Conservation (phyloP, 257 asterid genomes). For the Gentiana macrophylla region DNA sequence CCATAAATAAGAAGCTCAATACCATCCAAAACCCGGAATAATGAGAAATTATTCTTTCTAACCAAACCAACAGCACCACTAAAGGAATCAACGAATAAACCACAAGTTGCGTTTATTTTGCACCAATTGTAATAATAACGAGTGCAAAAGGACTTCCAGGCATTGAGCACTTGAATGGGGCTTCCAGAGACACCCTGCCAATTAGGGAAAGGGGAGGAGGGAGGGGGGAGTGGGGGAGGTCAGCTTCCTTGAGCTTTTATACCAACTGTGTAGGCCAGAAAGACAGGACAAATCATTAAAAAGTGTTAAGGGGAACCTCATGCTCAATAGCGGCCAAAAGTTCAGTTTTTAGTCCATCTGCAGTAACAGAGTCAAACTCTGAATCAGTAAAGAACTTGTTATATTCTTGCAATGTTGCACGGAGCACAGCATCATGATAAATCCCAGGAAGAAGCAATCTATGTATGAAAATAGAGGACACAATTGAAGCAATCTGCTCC, state of each 20-base stretch:
- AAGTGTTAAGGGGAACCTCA: conserved; percentile 35
- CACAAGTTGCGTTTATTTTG: conserved; percentile 59
- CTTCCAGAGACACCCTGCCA: conserved; percentile 56
- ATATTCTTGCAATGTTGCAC: conserved; percentile 65
- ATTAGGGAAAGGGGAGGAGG: neutral
- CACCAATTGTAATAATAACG: conserved; percentile 68
- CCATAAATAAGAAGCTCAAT: conserved; percentile 68
- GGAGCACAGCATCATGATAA: conserved; percentile 49
- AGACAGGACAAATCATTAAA: conserved; percentile 1
- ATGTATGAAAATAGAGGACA: conserved; percentile 73
- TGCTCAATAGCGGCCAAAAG: conserved; percentile 63
- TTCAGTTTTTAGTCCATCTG: conserved; percentile 79
- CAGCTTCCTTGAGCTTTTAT: no score
- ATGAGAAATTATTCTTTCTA: conserved; percentile 60
- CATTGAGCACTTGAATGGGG: conserved; percentile 55
- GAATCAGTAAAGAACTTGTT: conserved; percentile 68
- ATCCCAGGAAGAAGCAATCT: conserved; percentile 88
- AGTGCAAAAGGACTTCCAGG: conserved; percentile 65
- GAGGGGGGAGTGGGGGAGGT: neutral
- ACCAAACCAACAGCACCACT: conserved; percentile 70
- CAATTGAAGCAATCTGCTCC: conserved; percentile 73
- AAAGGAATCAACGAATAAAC: conserved; percentile 63
- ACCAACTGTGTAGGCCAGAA: neutral
- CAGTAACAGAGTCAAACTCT: conserved; percentile 63
- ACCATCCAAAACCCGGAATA: conserved; percentile 74